Conservation (phyloP, 2,329 filamentous ascomycete species). For the Colletotrichum tropicale region DNA sequence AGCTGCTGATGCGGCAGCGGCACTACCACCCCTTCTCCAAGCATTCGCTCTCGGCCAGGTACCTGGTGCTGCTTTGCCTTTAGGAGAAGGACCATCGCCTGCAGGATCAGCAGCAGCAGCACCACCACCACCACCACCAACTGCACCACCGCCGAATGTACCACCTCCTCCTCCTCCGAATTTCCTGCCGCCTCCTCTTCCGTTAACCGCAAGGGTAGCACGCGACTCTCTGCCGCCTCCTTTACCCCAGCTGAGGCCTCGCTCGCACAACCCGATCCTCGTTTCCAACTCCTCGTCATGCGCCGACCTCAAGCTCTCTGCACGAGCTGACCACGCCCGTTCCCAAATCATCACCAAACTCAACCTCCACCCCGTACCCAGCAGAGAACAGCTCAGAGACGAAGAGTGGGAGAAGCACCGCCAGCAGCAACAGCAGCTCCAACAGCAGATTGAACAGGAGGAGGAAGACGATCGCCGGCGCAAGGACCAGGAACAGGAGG, state of each 20-base stretch:
- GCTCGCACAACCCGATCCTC: conserved; percentile 16
- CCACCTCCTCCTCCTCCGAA: neutral
- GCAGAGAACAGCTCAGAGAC: neutral
- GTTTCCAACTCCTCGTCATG: conserved; percentile 16
- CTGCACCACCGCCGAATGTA: neutral
- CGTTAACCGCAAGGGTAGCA: neutral
- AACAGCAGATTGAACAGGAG: conserved; percentile 10
- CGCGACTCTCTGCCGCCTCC: conserved; percentile 10
- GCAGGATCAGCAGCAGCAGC: neutral
- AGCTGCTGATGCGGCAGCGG: conserved; percentile 14
- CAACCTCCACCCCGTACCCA: neutral
- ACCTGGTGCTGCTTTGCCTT: neutral
- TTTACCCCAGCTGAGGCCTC: conserved; percentile 16
- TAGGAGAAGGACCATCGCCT: neutral
- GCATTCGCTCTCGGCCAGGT: neutral
- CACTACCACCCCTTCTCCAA: neutral
- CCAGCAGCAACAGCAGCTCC: neutral
- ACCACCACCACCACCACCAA: neutral
- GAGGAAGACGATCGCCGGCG: conserved; percentile 2
- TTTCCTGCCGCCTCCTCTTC: neutral
- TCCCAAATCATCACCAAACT: conserved; percentile 20
- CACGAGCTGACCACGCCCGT: conserved; percentile 17
- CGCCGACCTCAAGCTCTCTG: conserved; percentile 19
- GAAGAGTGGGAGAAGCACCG: neutral
- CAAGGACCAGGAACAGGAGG: conserved; percentile 24